Evolutionary conservation across 192 early-diverging fungal species (phyloP), one percentile per base, ranked within the genome.

Genomic region (Coemansia sp.): DNA sequence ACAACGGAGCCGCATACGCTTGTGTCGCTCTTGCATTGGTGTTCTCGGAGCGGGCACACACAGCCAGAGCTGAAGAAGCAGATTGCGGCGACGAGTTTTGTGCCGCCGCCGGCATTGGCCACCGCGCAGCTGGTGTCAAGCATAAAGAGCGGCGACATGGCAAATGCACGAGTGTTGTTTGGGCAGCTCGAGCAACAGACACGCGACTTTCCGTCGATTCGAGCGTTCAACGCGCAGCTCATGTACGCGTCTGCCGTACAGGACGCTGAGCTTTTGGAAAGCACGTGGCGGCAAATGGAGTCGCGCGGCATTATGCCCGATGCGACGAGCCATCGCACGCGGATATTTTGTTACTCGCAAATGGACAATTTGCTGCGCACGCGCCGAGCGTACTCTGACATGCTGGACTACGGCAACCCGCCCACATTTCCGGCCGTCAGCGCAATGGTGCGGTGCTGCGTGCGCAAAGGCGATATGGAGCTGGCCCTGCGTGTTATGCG

Each of bases 281-380:
- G 8, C 36, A 66, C 40, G 56, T 76, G 74, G 74, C 67, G 68
- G 42, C 68, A 69, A 60, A 76, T 76, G 74, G 48, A 48, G 1
- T 42, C 31, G 22, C 42, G 51, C 21, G 74, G 74, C 1, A 28
- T 75, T 6, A 26, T 53, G 28, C 64, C 74, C 7, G 60, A 70
- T 25, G 59, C 56, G 7, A 20, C 19, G 8, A 47, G 59, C 51
- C 74, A 75, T 44, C 20, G 37, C 47, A 50, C 55, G 19, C 74
- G 74, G 17, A 60, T 75, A 1, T 20, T 26, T 11, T 69, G 67
- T 42, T 60, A 66, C 17, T 56, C 74, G 37, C 38, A 22, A 49
- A 7, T 9, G 5, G 64, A 69, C 34, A 55, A 70, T 10, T 38
- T 66, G 44, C 60, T 75, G 62, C 40, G 58, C 53, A 75, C 74